Evolutionary conservation across 2,329 filamentous ascomycete genomes (phyloP), one percentile per base, ranked within the genome.

Genomic region (Paraphaeosphaeria sporulosa): DNA sequence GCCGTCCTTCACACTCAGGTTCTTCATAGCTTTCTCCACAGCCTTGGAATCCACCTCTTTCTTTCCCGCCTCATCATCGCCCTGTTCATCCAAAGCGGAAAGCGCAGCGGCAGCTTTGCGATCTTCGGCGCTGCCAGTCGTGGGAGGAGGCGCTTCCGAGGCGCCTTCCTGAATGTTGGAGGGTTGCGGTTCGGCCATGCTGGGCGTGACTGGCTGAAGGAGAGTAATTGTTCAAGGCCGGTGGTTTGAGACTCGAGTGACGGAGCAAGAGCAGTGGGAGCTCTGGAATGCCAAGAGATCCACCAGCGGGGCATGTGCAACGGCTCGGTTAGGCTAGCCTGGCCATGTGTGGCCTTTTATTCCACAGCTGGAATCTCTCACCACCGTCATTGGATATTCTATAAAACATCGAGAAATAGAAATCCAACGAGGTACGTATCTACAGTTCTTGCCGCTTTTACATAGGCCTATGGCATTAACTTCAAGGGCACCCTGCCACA

Each of bases 51-150:
- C 90, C 67, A 91, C 86, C 63, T 88, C 82, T 63, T 86, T 84
- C 71, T 85, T 84, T 49, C 81, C 78, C 2, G 78, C 72, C 19
- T 77, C 72, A 32, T 85, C 82, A 50, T 83, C 82, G 57, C 81
- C 80, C 59, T 80, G 82, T 40, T 78, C 75, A 73, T 92, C 90
- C 66, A 94, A 87, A 62, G 85, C 86, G 50, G 89, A 90, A 61
- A 93, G 86, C 32, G 90, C 91, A 7, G 88, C 89, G 43, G 89
- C 89, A 48, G 90, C 89, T 78, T 92, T 92, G 78, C 90, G 88
- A 80, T 92, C 90, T 78, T 93, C 90, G 72, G 90, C 90, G 78
- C 89, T 90, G 42, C 76, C 72, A 6, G 81, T 79, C 17, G 81
- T 79, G 19, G 81, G 73, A 4, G 77, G 71, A 34, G 73, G 72